Evolutionary conservation across 345 rosid species (phyloP).

Genomic region (Brassica juncea): DNA sequence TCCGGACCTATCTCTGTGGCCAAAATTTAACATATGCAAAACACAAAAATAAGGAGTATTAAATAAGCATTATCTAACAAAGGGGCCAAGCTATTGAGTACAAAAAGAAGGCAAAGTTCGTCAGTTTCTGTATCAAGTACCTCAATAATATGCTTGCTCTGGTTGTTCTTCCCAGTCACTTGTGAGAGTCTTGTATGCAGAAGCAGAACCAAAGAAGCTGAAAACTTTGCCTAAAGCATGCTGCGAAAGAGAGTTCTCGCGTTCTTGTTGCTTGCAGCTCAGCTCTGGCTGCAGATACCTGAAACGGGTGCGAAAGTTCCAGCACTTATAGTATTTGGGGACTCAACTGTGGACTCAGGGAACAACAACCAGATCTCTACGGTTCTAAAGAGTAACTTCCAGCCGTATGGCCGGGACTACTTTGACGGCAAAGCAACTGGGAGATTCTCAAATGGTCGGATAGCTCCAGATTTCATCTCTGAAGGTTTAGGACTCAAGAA

Average conservation of each 20-base stretch:
- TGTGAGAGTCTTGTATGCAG: slow-evolving; percentile 13
- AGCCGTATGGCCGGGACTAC: slow-evolving; percentile 82
- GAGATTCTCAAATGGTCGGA: slow-evolving; percentile 75
- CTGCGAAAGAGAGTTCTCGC: slow-evolving; percentile 30
- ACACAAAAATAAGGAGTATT: slow-evolving; percentile 9
- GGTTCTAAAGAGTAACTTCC: slow-evolving; percentile 64
- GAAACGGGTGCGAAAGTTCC: slow-evolving; percentile 47
- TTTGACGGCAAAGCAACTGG: slow-evolving; percentile 62
- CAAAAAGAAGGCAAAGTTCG: not conserved
- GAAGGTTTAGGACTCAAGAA: slow-evolving; percentile 76
- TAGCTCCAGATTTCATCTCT: slow-evolving; percentile 70
- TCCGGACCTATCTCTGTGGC: slow-evolving; percentile 8
- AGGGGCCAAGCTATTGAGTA: slow-evolving; percentile 27
- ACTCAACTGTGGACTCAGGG: slow-evolving; percentile 79
- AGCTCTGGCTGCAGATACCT: slow-evolving; percentile 42
- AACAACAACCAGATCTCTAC: slow-evolving; percentile 79
- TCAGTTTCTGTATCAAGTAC: not conserved
- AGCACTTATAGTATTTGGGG: slow-evolving; percentile 74
- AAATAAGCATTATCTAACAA: slow-evolving; percentile 24
- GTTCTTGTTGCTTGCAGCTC: slow-evolving; percentile 29
- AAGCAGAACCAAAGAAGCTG: not conserved
- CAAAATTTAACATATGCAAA: not conserved
- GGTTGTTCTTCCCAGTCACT: not conserved
- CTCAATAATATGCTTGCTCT: slow-evolving; percentile 2
- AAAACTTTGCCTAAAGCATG: slow-evolving; percentile 38